Percentiles rank a stretch among this genome's conserved stretches.
Conservation (phyloP, 306 rosid species). For the Prunus salicina region DNA sequence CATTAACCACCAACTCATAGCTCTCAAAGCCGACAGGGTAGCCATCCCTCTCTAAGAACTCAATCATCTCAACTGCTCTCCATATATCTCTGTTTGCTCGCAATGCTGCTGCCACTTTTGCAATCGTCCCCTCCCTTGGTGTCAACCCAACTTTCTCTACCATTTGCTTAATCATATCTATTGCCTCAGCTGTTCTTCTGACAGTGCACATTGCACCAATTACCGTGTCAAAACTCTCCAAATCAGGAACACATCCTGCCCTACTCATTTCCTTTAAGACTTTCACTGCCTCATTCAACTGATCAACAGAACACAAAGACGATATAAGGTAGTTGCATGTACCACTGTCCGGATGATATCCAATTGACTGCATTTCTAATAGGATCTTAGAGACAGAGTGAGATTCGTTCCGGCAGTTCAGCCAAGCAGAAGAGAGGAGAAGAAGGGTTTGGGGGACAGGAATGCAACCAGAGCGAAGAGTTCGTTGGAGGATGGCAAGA, state of each 20-base stretch:
- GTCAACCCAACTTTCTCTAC: constrained; percentile 42
- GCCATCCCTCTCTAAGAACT: constrained; percentile 55
- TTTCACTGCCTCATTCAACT: constrained; percentile 45
- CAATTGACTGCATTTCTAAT: constrained; percentile 63
- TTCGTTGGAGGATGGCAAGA: constrained; percentile 55
- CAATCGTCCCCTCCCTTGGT: constrained; percentile 46
- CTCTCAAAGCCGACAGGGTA: constrained; percentile 61
- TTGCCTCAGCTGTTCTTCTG: constrained; percentile 55
- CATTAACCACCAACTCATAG: constrained; percentile 67
- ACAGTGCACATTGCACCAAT: constrained; percentile 54
- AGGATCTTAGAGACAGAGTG: constrained; percentile 46
- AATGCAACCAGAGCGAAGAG: constrained; percentile 59
- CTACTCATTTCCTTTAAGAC: constrained; percentile 65
- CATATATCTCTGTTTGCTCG: constrained; percentile 60
- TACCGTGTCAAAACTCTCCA: constrained; percentile 52
- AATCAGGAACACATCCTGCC: constrained; percentile 74
- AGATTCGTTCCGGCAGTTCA: constrained; percentile 35
- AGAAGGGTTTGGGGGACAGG: constrained; percentile 63
- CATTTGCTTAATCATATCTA: constrained; percentile 47
- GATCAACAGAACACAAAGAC: constrained; percentile 51
- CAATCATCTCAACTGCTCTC: constrained; percentile 64
- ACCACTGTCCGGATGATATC: constrained; percentile 60
- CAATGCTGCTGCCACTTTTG: constrained; percentile 44
- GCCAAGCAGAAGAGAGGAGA: constrained; percentile 69
- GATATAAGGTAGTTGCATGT: constrained; percentile 62